Evolutionary conservation across 768 basidiomycete genomes (phyloP).

Genomic region (Leccinellum rugosiceps): DNA sequence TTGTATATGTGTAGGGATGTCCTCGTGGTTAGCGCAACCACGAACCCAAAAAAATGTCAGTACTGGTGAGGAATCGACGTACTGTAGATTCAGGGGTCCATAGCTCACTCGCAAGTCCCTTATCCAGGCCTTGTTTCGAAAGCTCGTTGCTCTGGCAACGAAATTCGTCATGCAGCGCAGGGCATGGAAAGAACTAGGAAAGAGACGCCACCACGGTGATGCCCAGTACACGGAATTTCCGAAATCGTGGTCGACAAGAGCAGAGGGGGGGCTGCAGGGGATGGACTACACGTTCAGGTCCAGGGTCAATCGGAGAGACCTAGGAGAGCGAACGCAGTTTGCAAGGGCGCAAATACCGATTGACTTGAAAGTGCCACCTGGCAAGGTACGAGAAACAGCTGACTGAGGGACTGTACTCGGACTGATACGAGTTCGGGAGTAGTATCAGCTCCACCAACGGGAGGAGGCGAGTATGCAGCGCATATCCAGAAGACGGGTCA

Average conservation of each 20-base stretch:
- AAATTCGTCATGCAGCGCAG: constrained; percentile 20
- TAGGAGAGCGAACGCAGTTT: constrained; percentile 6
- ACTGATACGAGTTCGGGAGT: constrained; percentile 8
- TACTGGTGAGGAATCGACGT: constrained; percentile 26
- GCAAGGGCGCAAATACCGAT: constrained; percentile 1
- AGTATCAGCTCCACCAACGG: constrained; percentile 11
- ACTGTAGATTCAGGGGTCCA: constrained; percentile 5
- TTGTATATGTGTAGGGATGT: constrained; percentile 10
- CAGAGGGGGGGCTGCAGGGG: constrained; percentile 24
- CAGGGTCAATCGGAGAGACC: constrained; percentile 12
- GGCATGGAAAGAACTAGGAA: constrained; percentile 14
- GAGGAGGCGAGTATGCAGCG: constrained; percentile 19
- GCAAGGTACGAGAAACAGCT: constrained; percentile 14
- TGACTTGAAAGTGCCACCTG: constrained; percentile 12
- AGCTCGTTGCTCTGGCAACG: constrained; percentile 22
- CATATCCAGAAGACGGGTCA: constrained; percentile 23
- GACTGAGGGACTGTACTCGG: not conserved
- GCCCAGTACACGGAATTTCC: constrained; percentile 20
- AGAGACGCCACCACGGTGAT: constrained; percentile 10
- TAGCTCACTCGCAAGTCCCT: constrained; percentile 15
- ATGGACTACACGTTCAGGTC: constrained; percentile 23
- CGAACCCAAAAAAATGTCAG: constrained; percentile 25
- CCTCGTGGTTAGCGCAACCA: constrained; percentile 26
- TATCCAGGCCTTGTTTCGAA: constrained; percentile 22
- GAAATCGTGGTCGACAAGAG: constrained; percentile 26